Conservation (phyloP, 2,329 filamentous ascomycete genomes). For the Monosporascus ibericus region DNA sequence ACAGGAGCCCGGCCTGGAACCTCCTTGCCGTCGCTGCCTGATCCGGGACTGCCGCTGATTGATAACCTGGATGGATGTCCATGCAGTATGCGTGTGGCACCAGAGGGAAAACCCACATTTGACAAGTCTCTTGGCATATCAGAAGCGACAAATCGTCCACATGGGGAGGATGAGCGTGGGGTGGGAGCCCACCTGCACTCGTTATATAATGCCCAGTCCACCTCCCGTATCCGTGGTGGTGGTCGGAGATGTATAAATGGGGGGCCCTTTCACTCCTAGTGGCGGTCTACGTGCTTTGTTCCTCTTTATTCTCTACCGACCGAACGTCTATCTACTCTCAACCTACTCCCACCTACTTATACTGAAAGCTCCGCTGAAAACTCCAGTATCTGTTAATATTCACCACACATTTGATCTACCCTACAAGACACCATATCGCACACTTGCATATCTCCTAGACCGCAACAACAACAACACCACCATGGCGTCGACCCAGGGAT, state of each 20-base stretch:
- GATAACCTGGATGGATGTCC: background rate
- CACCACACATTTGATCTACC: background rate
- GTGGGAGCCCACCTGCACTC: background rate
- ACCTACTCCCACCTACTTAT: too few relatives aligned
- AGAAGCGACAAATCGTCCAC: background rate
- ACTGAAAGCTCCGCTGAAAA: too few relatives aligned
- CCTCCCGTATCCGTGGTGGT: too few relatives aligned
- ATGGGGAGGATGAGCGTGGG: background rate
- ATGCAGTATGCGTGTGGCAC: background rate
- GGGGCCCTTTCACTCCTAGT: background rate
- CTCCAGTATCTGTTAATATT: too few relatives aligned
- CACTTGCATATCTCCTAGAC: background rate
- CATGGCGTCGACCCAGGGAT: constrained; percentile 20
- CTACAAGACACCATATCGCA: constrained; percentile 8
- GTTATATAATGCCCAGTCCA: too few relatives aligned
- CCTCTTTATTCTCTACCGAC: background rate
- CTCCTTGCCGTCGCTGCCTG: too few relatives aligned
- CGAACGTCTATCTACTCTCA: too few relatives aligned
- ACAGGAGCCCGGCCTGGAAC: too few relatives aligned
- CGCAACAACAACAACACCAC: constrained; percentile 11
- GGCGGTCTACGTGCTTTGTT: background rate
- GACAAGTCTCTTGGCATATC: background rate
- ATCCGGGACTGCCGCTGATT: background rate
- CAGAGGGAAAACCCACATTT: background rate
- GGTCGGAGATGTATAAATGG: background rate